Evolutionary conservation across 108 stramenopile species (phyloP), one percentile per base, ranked within the genome.

Genomic region (Bacterosira constricta): DNA sequence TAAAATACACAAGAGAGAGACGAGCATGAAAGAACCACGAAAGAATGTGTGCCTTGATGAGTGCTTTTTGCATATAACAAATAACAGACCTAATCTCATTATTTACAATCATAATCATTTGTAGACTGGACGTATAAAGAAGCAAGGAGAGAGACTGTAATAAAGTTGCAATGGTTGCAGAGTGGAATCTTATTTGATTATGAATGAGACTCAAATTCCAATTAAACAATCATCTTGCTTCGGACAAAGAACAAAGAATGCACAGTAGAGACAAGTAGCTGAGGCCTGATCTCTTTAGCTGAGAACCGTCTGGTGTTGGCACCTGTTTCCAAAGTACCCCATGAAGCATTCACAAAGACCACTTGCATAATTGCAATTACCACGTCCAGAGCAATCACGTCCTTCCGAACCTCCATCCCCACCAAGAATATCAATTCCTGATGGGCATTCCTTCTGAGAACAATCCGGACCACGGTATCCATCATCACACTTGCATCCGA

Each of bases 381-480:
- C 91, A 56, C 90, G 88, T 29, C 91, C 91, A 12, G 89, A 89
- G 85, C 93, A 94, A 61, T 93, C 92, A 15, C 90, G 85, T 46
- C 91, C 91, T 77, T 85, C 56, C 9, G 41, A 13, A 30, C 56
- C 61, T 36, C 90, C 92, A 62, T 77, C 71, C 35, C 90, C 90
- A 23, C 70, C 71, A 61, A 92, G 72, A 36, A 88, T 68, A 53
- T 94, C 91, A 11, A 54, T 44, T 13, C 90, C 90, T 1, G 91
- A 88, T 18, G 91, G 91, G 53, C 91, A 92, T 73, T 92, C 91
- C 66, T 82, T 81, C 65, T 81, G 86, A 23, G 82, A 86, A 76
- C 95, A 96, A 83, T 96, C 95, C 3, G 91, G 83, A 20, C 95
- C 95, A 70, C 88, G 87, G 71, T 71, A 96, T 20, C 92, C 95